phyloP scores from a whole-genome alignment of 257 asterid species.

The Forsythia suspensa region DNA sequence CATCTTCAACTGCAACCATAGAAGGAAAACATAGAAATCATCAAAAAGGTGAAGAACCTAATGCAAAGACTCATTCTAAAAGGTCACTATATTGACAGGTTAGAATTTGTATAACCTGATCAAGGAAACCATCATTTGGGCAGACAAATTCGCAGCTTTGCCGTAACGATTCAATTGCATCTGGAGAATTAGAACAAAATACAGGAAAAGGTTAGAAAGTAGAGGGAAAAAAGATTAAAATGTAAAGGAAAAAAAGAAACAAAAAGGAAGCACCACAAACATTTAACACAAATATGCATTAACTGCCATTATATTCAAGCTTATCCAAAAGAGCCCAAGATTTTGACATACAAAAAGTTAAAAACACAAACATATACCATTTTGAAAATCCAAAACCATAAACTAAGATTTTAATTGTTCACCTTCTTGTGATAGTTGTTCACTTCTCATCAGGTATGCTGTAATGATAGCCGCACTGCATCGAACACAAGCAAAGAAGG shows the following conservation, averaged over 20 bases:
- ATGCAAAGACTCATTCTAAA: conserved; percentile 15
- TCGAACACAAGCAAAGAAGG: conserved; percentile 61
- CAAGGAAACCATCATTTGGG: conserved; percentile 96
- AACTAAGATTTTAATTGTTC: conserved; percentile 26
- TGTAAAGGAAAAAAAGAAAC: background rate
- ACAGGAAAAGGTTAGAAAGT: background rate
- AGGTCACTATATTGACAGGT: background rate
- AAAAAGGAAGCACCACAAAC: background rate
- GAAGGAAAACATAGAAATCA: conserved; percentile 14
- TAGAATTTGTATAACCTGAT: conserved; percentile 64
- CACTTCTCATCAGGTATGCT: conserved; percentile 96
- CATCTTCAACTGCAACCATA: conserved; percentile 73
- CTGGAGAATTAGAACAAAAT: conserved; percentile 36
- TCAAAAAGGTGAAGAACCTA: conserved; percentile 10
- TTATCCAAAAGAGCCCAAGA: conserved; percentile 18
- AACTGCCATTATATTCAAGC: background rate
- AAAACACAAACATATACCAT: conserved; percentile 19
- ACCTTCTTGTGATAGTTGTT: conserved; percentile 87
- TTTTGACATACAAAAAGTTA: conserved; percentile 7
- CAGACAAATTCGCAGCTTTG: conserved; percentile 73
- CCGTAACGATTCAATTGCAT: conserved; percentile 83
- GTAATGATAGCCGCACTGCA: conserved; percentile 92
- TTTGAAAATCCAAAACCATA: conserved; percentile 21
- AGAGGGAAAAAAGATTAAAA: conserved; percentile 4
- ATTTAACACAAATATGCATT: background rate